Percentiles rank a stretch among this genome's conserved stretches.
phyloP scores from a whole-genome alignment of 2,329 filamentous ascomycete species.

The Lachnum nothofagi region DNA sequence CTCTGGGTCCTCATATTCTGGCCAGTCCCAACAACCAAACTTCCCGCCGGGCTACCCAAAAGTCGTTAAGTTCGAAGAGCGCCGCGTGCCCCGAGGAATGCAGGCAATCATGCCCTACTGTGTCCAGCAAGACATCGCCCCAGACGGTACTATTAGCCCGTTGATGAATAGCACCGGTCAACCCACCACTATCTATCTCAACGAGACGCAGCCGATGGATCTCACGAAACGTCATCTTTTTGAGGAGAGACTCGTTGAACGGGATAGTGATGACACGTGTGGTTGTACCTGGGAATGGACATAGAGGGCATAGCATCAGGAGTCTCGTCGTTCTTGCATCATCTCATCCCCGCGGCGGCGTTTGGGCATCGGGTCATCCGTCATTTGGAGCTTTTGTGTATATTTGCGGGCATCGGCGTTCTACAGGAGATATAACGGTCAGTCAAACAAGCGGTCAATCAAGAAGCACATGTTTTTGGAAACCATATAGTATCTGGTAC shows the following conservation, averaged over 20 bases:
- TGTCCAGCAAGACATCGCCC: constrained; percentile 56
- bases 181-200: constrained; percentile 25
- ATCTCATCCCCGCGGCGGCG: not conserved
- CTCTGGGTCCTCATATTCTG: constrained; percentile 11
- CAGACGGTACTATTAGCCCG: constrained; percentile 38
- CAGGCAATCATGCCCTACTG: constrained; percentile 51
- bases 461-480: not conserved
- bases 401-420: not conserved
- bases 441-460: not conserved
- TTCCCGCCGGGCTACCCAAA: constrained; percentile 44
- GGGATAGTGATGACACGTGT: not conserved
- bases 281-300: not conserved
- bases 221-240: constrained; percentile 8
- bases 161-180: constrained; percentile 24
- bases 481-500: no score
- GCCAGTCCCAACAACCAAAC: constrained; percentile 19
- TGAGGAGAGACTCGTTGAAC: not conserved
- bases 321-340: not conserved
- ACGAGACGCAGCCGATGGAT: constrained; percentile 26
- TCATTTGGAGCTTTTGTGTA: not conserved
- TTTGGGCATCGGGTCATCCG: not conserved
- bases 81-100: constrained; percentile 37
- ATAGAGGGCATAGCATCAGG: not conserved
- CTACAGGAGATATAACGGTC: not conserved
- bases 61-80: constrained; percentile 62